Percentiles rank a stretch among this genome's conserved stretches.
Evolutionary conservation across 2,329 filamentous ascomycete species (phyloP).

Genomic region (Phaeosphaeriaceae sp.): DNA sequence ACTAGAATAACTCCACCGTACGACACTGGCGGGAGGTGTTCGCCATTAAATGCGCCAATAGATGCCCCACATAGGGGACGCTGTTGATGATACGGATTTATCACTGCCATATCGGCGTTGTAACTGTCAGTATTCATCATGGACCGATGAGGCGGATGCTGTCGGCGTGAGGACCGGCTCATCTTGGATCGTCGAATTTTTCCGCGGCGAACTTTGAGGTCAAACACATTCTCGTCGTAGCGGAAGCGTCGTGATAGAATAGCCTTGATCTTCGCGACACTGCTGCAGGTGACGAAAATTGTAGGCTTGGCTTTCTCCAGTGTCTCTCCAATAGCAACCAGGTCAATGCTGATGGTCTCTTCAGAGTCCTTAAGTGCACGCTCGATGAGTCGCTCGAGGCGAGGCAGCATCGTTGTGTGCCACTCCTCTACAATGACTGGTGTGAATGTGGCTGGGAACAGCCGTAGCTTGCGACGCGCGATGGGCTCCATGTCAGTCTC

Average conservation of each 20-base stretch:
- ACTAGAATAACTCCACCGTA: conserved; percentile 88
- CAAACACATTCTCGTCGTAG: conserved; percentile 70
- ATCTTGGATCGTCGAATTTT: conserved; percentile 70
- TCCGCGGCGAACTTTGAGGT: conserved; percentile 75
- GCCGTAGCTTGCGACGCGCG: conserved; percentile 43
- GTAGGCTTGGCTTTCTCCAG: conserved; percentile 72
- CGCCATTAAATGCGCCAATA: conserved; percentile 87
- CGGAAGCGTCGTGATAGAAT: conserved; percentile 74
- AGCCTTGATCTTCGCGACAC: conserved; percentile 73
- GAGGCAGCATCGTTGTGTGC: conserved; percentile 74
- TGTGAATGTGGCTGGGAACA: conserved; percentile 60
- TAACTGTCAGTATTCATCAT: conserved; percentile 49
- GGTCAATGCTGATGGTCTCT: conserved; percentile 79
- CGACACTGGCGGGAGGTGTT: conserved; percentile 87
- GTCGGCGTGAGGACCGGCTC: conserved; percentile 40
- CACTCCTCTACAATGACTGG: conserved; percentile 72
- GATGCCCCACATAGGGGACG: conserved; percentile 85
- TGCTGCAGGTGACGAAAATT: conserved; percentile 78
- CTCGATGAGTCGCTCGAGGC: conserved; percentile 74
- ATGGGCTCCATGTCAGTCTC: conserved; percentile 36
- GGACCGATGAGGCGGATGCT: conserved; percentile 46
- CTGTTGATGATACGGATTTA: conserved; percentile 80
- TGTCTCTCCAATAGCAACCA: conserved; percentile 76
- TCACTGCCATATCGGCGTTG: conserved; percentile 50
- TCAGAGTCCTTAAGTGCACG: conserved; percentile 75